Conservation (phyloP, 2,329 filamentous ascomycete genomes). For the Penicillium occitanis region DNA sequence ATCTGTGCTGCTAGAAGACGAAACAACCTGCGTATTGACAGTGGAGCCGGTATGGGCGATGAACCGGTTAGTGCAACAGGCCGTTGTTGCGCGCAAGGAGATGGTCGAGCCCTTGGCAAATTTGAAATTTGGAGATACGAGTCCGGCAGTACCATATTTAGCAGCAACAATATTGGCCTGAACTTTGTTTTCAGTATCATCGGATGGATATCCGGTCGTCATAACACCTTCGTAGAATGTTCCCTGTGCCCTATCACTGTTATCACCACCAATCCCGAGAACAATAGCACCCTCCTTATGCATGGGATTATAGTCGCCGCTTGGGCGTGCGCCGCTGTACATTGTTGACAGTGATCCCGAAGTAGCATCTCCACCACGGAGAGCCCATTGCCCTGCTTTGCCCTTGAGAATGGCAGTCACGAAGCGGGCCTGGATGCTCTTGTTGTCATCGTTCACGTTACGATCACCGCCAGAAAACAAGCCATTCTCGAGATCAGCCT, state of each 20-base stretch:
- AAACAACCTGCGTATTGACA: constrained; percentile 57
- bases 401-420: constrained; percentile 60
- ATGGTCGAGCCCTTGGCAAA: constrained; percentile 29
- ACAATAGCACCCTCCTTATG: constrained; percentile 64
- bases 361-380: constrained; percentile 58
- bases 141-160: constrained; percentile 43
- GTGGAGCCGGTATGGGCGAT: constrained; percentile 54
- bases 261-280: constrained; percentile 70
- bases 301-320: constrained; percentile 61
- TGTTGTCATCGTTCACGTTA: constrained; percentile 53
- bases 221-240: constrained; percentile 67
- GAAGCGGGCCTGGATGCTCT: constrained; percentile 57
- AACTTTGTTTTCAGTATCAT: constrained; percentile 58
- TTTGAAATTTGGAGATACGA: background rate
- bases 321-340: constrained; percentile 59
- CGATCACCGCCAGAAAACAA: constrained; percentile 58
- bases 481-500: constrained; percentile 68
- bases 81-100: constrained; percentile 57
- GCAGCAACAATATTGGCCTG: constrained; percentile 63
- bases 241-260: constrained; percentile 59
- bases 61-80: constrained; percentile 56
- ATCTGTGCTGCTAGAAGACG: constrained; percentile 51
- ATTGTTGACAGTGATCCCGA: constrained; percentile 58
- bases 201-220: constrained; percentile 61
- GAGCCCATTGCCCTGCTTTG: constrained; percentile 56